Base-by-base conservation (phyloP, 2,329 filamentous ascomycete species). In the Phialophora tarda region DNA sequence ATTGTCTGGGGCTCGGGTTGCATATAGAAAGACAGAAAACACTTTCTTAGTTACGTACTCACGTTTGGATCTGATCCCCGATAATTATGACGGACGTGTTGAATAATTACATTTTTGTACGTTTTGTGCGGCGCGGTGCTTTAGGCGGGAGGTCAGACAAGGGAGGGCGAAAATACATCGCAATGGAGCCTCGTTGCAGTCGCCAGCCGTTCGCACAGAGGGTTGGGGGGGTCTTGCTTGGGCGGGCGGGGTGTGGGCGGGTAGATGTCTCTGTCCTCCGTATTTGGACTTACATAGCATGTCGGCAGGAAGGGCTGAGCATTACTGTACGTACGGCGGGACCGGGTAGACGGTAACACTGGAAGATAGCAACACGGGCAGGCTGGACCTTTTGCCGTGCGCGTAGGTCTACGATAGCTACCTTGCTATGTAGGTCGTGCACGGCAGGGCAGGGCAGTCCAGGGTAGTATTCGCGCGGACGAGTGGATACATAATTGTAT, bases 381-480 rank as follows among this genome's bases (percentile, higher is more conserved):
- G 26, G 32, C 26, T 47, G 57, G 24, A 21, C 7, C 14, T 23
- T 50, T 23, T 50, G 26, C 57, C 41, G 57, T 59, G 21, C 14
- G 21, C 5, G 8, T 5, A 41, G 17, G 2, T 17, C 34, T 41
- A 41, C 1, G 1, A 14, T 41, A 41, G 12, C 4, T 41, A 41
- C 1, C 14, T 17, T 17, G 14, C 10, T 17, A 6, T 17, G 34
- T 0, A 17, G 14, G 14, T 17, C 14, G n/a, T n/a, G n/a, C n/a
- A 41, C 12, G 34, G 34, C 12, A 30, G 10, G 14, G 34, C 12
- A 30, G n/a, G 56, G 21, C 21, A 34, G 28, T 21, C 21, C 57
- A 59, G 26, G 26, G 57, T 59, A 50, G 57, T 50, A 59, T 59
- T 59, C 41, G 38, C 41, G 32, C 3, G 8, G 32, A 14, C 34